These are phyloP conservation scores for Clavariopsis aquatica DNA, from an alignment of 495 filamentous ascomycete genomes.

Conservation along the genomic window DNA sequence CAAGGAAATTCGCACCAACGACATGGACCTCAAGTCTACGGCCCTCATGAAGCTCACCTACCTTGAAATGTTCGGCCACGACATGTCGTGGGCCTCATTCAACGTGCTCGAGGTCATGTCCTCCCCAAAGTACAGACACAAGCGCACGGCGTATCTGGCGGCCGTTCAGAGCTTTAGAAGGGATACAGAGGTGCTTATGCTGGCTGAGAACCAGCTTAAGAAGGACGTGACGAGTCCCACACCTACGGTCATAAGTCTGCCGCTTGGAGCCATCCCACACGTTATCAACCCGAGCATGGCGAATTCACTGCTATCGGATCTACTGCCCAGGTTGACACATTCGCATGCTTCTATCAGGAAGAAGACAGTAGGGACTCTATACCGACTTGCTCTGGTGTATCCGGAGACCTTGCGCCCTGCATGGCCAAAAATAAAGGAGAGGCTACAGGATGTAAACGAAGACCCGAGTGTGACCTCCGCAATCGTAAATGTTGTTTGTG, in stretches of 20 bases:
- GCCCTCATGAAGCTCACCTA: slow-evolving; percentile 94
- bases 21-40: slow-evolving; percentile 97
- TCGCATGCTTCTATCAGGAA: slow-evolving; percentile 81
- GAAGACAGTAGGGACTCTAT: slow-evolving; percentile 92
- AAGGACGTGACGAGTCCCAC: slow-evolving; percentile 85
- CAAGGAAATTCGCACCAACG: slow-evolving; percentile 80
- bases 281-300: slow-evolving; percentile 88
- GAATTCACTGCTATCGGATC: slow-evolving; percentile 79
- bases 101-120: slow-evolving; percentile 99
- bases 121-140: slow-evolving; percentile 87
- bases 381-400: slow-evolving; percentile 88
- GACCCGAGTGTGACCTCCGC: slow-evolving; percentile 93
- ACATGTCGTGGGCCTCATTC: slow-evolving; percentile 99
- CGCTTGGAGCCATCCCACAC: slow-evolving; percentile 84
- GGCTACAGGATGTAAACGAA: slow-evolving; percentile 84
- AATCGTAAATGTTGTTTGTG: slow-evolving; percentile 94
- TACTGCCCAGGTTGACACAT: slow-evolving; percentile 83
- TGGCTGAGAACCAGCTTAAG: slow-evolving; percentile 94
- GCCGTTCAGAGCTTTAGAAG: slow-evolving; percentile 93
- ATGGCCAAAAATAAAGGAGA: slow-evolving; percentile 96
- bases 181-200: slow-evolving; percentile 96
- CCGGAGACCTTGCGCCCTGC: slow-evolving; percentile 88
- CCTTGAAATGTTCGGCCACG: slow-evolving; percentile 97
- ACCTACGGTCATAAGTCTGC: slow-evolving; percentile 75
- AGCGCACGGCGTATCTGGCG: slow-evolving; percentile 92